Base-by-base conservation (phyloP, 2,329 filamentous ascomycete species). In the Arthrobotrys musiformis region DNA sequence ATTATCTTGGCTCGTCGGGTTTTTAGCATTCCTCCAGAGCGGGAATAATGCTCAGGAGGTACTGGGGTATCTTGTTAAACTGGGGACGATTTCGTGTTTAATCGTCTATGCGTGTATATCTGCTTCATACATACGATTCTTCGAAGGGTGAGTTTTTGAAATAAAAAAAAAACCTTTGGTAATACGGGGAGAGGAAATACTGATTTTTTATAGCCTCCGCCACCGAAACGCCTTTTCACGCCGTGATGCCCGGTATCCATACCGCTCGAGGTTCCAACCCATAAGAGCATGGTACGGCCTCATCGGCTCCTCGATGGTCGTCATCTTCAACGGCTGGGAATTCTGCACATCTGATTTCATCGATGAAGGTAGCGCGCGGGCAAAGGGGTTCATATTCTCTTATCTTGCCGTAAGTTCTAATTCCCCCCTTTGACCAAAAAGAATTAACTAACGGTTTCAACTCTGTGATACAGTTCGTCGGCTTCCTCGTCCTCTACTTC, bases 1-100 rank as follows among this genome's bases (percentile, higher is more conserved):
- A 19, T 77, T 81, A 1, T 83, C 81, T 50, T 84, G 84, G 83
- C 72, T 82, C 15, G 81, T 84, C 63, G 84, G 82, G 0, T 81
- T 84, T 15, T 79, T 85, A 3, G 82, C 83, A 0, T 84, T 84
- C 66, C 80, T 84, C 13, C 73, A 77, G 9, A 82, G 83, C 3
- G 79, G 82, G 26, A 83, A 83, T 52, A 73, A 78, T 42, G 74
- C 74, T 11, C 74, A 78, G 42, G 69, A 78, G 17, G 68, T 78
- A 3, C 74, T 78, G 11, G 63, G 74, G 13, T 78, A 73, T 17
- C 66, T 78, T 35, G 69, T 73, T 9, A 72, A 78, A 62, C 37
- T 78, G 0, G 74, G 74, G 15, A 78, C 74, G 1, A 78, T 78
- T 35, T 63, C 69, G 3, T 78, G 74, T 33, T 42, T 73, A 42